Evolutionary conservation across 306 rosid genomes (phyloP).

Genomic region (Cucumis hystrix): DNA sequence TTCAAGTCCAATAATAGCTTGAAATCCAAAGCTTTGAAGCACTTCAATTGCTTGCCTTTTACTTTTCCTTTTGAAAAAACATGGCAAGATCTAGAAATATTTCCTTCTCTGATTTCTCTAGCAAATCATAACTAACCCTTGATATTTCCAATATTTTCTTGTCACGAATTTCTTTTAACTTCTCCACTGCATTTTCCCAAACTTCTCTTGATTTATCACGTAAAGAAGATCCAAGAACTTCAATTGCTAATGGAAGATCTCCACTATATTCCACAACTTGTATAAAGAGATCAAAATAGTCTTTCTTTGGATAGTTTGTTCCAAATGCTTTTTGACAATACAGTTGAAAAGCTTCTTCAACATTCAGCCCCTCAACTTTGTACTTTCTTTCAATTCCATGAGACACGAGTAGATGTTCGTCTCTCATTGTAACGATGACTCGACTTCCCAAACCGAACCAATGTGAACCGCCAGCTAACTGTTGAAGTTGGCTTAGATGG

Average conservation of each 20-base stretch:
- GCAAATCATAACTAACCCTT: not conserved
- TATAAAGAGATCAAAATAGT: not conserved
- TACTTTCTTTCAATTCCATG: not conserved
- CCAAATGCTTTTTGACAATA: slow-evolving; percentile 2
- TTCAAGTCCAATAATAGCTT: not conserved
- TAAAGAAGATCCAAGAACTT: slow-evolving; percentile 1
- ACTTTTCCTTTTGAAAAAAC: slow-evolving; percentile 3
- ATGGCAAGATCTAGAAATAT: slow-evolving; percentile 10
- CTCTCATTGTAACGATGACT: slow-evolving; percentile 13
- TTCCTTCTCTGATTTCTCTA: not conserved
- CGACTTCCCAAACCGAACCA: slow-evolving; percentile 12
- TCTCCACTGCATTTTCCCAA: not conserved
- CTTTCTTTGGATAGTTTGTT: not conserved
- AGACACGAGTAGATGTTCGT: not conserved
- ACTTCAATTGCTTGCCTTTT: not conserved
- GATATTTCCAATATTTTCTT: not conserved
- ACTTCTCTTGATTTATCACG: not conserved
- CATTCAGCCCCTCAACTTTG: not conserved
- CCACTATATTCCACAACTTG: not conserved
- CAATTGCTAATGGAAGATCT: slow-evolving; percentile 9
- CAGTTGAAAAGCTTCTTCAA: slow-evolving; percentile 4
- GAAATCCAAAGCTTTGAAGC: not conserved
- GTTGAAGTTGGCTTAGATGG: not conserved
- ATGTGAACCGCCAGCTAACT: not conserved
- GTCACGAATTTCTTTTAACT: not conserved